Evolutionary conservation across 345 rosid species (phyloP), one percentile per base, ranked within the genome.

Genomic region (Euclidium syriacum): DNA sequence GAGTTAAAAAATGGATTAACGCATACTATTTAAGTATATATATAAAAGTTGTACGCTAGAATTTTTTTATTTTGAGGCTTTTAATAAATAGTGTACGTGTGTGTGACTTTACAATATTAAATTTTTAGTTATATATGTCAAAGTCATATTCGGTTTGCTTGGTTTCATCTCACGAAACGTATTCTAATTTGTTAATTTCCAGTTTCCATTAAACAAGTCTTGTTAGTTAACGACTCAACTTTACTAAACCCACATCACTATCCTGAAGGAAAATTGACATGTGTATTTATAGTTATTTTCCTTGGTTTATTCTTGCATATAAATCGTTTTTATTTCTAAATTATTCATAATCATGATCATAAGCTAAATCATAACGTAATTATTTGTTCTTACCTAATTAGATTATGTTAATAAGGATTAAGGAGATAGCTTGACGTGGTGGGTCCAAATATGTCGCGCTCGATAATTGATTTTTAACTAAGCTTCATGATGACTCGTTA

Each of bases 391-490:
- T 23, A 53, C 46, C 53, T 65, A 36, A 32, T 33, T 18, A 35
- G 15, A 11, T 23, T 4, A 25, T 15, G 16, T 32, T 52, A 29
- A 11, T 25, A 8, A 33, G 9, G n/a, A 43, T 17, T 25, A 8
- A 33, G 9, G n/a, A 43, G 18, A n/a, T n/a, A 35, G 14, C 38
- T 44, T 47, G 26, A 23, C 44, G 35, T 48, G 19, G 64, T 36
- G 57, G 74, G 74, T 53, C 68, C 68, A 70, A 62, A 26, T 3
- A 22, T 27, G 69, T 61, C 62, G 47, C 67, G 46, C 39, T 42
- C 3, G 61, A 51, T 32, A 58, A 26, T 16, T 42, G 23, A 52
- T 29, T 24, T 15, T n/a, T 10, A 15, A 53, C 41, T 17, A 35
- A 42, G 49, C 25, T 52, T 49, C 51, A 36, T 46, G 52, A 46